phyloP scores from a whole-genome alignment of 2,329 filamentous ascomycete species.

The Sclerotinia nivalis region DNA sequence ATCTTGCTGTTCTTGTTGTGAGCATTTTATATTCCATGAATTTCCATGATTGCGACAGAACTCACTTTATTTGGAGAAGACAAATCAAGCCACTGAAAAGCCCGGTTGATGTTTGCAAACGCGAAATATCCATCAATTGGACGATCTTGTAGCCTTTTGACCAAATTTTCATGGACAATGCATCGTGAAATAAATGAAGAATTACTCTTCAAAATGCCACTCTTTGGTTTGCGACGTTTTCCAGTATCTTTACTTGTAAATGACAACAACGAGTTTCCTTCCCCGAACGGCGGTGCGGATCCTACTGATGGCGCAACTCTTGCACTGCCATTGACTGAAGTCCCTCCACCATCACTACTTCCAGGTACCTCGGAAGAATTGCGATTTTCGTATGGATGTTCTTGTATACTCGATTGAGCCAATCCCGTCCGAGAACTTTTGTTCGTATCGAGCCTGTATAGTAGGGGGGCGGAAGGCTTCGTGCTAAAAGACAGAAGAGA shows the following conservation, averaged over 20 bases:
- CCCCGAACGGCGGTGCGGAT: conserved; percentile 72
- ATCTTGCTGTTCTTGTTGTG: conserved; percentile 61
- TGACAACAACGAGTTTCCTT: conserved; percentile 75
- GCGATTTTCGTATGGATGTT: conserved; percentile 61
- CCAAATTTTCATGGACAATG: conserved; percentile 80
- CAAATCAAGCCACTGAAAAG: conserved; percentile 94
- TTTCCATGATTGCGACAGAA: not conserved
- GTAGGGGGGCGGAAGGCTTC: conserved; percentile 47
- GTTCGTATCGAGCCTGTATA: conserved; percentile 56
- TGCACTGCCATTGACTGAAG: conserved; percentile 51
- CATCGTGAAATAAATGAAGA: conserved; percentile 98
- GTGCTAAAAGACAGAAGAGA: conserved; percentile 60
- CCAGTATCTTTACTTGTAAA: conserved; percentile 67
- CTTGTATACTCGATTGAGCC: conserved; percentile 54
- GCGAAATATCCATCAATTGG: conserved; percentile 78
- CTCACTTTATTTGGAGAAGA: conserved; percentile 68
- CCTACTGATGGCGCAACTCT: conserved; percentile 37
- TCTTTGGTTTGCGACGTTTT: conserved; percentile 93
- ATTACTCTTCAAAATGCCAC: conserved; percentile 97
- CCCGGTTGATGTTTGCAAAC: conserved; percentile 93
- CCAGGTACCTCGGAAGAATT: conserved; percentile 62
- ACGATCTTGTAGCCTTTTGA: conserved; percentile 78
- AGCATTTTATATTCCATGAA: conserved; percentile 29
- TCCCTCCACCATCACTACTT: conserved; percentile 56
- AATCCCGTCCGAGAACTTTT: conserved; percentile 48